Evolutionary conservation across 164 flowering plant genomes (phyloP).

Genomic region (Chimonanthus salicifolius): DNA sequence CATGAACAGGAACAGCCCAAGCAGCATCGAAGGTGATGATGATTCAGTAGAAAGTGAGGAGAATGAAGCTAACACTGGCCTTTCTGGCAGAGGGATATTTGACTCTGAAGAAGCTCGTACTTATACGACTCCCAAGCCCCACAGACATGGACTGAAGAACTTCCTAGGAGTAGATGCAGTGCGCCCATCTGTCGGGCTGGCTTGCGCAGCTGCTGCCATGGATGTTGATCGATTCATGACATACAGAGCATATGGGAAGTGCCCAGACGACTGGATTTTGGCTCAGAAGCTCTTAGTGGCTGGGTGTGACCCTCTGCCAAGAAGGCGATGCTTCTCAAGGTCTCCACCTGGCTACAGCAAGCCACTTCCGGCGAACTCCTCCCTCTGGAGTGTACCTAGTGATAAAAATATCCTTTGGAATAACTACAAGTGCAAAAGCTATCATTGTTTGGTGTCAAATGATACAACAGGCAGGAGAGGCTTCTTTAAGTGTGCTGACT

Average conservation of each 20-base stretch:
- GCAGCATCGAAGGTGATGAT: constrained; percentile 16
- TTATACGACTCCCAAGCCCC: constrained; percentile 31
- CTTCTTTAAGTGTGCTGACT: constrained; percentile 36
- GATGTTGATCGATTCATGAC: constrained; percentile 24
- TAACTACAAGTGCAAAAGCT: constrained; percentile 34
- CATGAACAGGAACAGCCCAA: constrained; percentile 7
- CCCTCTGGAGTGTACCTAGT: constrained; percentile 33
- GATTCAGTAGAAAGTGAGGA: constrained; percentile 22
- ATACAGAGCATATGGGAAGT: constrained; percentile 23
- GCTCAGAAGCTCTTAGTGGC: constrained; percentile 31
- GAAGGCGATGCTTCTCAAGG: constrained; percentile 40
- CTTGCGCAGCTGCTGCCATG: constrained; percentile 21
- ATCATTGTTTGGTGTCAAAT: constrained; percentile 30
- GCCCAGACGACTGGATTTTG: constrained; percentile 38
- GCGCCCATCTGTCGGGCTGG: constrained; percentile 25
- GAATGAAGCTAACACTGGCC: constrained; percentile 21
- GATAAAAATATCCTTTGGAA: constrained; percentile 29
- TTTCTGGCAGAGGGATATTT: constrained; percentile 6
- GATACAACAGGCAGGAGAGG: constrained; percentile 24
- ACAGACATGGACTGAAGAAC: constrained; percentile 30
- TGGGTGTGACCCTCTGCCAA: constrained; percentile 39
- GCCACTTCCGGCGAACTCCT: constrained; percentile 24
- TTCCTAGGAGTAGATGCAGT: constrained; percentile 34
- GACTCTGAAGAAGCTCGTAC: constrained; percentile 25
- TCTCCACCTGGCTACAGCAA: constrained; percentile 24